A percentile compares a stretch with the other conserved stretches of the same genome.
Evolutionary conservation across 305 asterid genomes (phyloP).

Genomic region (Fraxinus platypoda): DNA sequence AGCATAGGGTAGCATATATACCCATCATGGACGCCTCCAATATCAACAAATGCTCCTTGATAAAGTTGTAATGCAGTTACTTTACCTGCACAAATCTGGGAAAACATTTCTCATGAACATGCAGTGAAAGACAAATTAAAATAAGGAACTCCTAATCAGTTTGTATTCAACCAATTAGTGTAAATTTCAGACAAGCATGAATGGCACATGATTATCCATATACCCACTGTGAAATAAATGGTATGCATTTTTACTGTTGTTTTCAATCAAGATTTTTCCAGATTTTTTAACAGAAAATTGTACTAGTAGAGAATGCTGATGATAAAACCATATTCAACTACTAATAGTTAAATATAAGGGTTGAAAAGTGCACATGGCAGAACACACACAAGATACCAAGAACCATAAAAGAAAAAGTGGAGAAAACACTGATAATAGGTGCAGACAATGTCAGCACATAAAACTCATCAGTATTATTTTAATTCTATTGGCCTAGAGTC

Average conservation of each 20-base stretch:
- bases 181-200: neutral
- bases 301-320: conserved; percentile 4
- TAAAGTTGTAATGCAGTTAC: conserved; percentile 87
- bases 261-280: neutral
- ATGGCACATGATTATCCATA: neutral
- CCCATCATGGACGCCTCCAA: conserved; percentile 98
- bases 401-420: neutral
- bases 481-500: conserved; percentile 6
- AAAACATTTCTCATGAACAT: conserved; percentile 18
- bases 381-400: neutral
- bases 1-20: conserved; percentile 32
- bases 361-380: conserved; percentile 1
- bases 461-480: neutral
- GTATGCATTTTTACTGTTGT: conserved; percentile 5
- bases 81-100: conserved; percentile 88
- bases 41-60: conserved; percentile 98
- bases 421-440: neutral
- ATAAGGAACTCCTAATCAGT: conserved; percentile 10
- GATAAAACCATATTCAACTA: conserved; percentile 2
- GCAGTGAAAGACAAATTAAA: neutral
- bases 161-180: conserved; percentile 5
- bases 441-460: neutral
- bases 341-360: conserved; percentile 2
- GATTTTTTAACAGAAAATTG: neutral
- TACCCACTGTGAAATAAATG: conserved; percentile 5